Evolutionary conservation across 2,329 filamentous ascomycete genomes (phyloP).

Genomic region (Fusarium paranaense): DNA sequence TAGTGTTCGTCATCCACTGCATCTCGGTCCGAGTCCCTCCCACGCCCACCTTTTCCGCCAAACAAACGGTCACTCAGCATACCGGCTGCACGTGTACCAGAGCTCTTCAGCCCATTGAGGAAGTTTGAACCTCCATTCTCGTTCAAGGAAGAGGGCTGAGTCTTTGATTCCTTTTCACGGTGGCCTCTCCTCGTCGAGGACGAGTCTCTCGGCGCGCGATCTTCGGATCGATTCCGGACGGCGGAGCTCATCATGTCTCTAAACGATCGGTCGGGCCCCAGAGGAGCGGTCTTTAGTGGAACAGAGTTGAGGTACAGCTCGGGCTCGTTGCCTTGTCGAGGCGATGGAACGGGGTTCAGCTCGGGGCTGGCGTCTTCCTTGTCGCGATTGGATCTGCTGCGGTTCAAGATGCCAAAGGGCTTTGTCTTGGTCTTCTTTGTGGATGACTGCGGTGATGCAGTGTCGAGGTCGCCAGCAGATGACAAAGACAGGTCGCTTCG

Average conservation of each 20-base stretch:
- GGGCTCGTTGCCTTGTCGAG: conserved; percentile 42
- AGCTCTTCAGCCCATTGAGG: conserved; percentile 42
- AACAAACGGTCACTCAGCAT: conserved; percentile 87
- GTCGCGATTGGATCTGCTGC: conserved; percentile 64
- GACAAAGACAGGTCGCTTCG: conserved; percentile 65
- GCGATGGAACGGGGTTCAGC: conserved; percentile 44
- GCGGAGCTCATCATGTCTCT: conserved; percentile 75
- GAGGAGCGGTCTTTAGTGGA: conserved; percentile 70
- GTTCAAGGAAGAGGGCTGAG: conserved; percentile 66
- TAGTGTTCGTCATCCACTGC: conserved; percentile 85
- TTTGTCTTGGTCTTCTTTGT: conserved; percentile 66
- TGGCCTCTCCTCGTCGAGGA: conserved; percentile 56
- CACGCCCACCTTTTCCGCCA: conserved; percentile 80
- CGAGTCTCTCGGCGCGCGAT: conserved; percentile 66
- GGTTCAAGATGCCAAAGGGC: conserved; percentile 64
- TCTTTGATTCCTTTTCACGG: conserved; percentile 61
- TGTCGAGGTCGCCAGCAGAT: conserved; percentile 62
- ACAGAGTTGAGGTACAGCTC: conserved; percentile 46
- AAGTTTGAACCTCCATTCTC: conserved; percentile 64
- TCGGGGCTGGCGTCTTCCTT: conserved; percentile 59
- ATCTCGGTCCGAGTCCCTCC: conserved; percentile 75
- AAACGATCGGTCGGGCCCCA: conserved; percentile 74
- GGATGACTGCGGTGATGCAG: conserved; percentile 46
- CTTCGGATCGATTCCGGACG: conserved; percentile 77
- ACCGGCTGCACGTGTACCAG: conserved; percentile 64